Evolutionary conservation across 2,329 filamentous ascomycete genomes (phyloP), one percentile per base, ranked within the genome.

Genomic region (Myriosclerotinia scirpicola): DNA sequence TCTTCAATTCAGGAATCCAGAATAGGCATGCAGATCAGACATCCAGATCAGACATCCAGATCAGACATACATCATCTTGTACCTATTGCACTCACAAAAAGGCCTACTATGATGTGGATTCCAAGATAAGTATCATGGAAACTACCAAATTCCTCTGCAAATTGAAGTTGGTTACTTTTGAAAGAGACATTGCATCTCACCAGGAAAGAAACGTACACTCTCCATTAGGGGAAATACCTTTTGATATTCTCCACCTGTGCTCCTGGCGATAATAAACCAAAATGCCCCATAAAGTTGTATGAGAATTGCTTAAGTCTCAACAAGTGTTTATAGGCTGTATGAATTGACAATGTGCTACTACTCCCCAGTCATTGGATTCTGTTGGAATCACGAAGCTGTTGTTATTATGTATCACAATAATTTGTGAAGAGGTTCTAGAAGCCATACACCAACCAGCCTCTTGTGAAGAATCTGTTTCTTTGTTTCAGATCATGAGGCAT

Each of bases 91-190:
- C 30, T 34, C 30, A 34, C 30, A 34, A 34, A 34, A 5, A 34
- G 30, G 30, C 30, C 30, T 34, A 34, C 30, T 34, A 34, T 34
- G 30, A 34, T 34, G 30, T 34, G 30, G 30, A 34, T 34, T 34
- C 30, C 42, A 50, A 38, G 44, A 60, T 50, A 17, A 50, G 56
- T 60, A 22, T 60, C 44, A 26, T 60, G 20, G 12, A 36, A 14
- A 26, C 8, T 52, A 5, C 9, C 9, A 20, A 48, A 34, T 46
- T 20, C n/a, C n/a, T 20, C 54, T 20, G 22, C 44, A 34, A 14
- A 12, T 36, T 20, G 20, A 11, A 36, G 2, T 15, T n/a, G 14
- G 26, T 17, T 34, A 15, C 9, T 5, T 48, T 22, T 22, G 7
- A 8, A 34, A 48, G 20, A 15, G 42, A 48, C 20, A 48, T 15